Evolutionary conservation across 805 yeast genomes (phyloP).

Genomic region (Sungouiozyma intestinalis): DNA sequence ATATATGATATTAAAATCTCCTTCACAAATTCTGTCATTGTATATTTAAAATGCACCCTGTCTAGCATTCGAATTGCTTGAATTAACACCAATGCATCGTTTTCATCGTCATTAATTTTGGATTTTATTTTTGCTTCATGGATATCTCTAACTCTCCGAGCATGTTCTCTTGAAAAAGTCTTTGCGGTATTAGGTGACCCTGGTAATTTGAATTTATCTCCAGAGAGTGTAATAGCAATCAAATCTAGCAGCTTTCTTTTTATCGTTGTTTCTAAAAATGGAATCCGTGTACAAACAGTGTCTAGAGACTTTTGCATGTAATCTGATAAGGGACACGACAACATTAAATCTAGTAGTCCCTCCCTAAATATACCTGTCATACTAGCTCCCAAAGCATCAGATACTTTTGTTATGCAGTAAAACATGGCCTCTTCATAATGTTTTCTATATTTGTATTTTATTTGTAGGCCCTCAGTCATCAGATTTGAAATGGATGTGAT

Average conservation of each 20-base stretch:
- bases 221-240: conserved; percentile 65
- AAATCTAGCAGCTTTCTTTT: conserved; percentile 59
- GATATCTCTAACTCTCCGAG: conserved; percentile 62
- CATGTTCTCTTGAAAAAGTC: conserved; percentile 49
- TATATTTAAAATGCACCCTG: conserved; percentile 59
- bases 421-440: conserved; percentile 78
- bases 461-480: conserved; percentile 60
- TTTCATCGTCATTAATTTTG: conserved; percentile 29
- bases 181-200: conserved; percentile 67
- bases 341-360: conserved; percentile 64
- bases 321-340: conserved; percentile 68
- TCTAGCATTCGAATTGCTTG: conserved; percentile 70
- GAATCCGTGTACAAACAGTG: conserved; percentile 56
- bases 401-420: conserved; percentile 73
- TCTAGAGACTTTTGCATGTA: conserved; percentile 66
- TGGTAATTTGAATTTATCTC: conserved; percentile 67
- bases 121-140: conserved; percentile 62
- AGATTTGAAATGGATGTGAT: conserved; percentile 72
- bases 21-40: conserved; percentile 76
- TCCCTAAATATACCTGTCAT: conserved; percentile 72
- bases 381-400: conserved; percentile 81
- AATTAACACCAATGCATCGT: conserved; percentile 43
- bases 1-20: conserved; percentile 69
- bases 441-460: conserved; percentile 39
- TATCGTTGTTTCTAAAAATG: conserved; percentile 61